Evolutionary conservation across 441 rosid genomes (phyloP), one percentile per base, ranked within the genome.

Genomic region (Populus trichocarpa): DNA sequence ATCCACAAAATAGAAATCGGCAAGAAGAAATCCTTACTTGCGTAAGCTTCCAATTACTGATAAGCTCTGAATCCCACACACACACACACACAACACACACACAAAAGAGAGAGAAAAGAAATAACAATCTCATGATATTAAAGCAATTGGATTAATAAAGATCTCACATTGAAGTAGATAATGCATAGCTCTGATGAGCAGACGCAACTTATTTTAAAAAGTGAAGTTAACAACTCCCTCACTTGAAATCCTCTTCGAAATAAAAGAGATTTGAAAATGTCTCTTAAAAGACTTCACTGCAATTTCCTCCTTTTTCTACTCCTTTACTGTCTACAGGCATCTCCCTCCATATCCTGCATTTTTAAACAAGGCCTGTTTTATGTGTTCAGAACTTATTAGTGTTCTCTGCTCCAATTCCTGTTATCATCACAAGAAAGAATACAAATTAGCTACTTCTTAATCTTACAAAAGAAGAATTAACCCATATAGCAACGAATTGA

Each of bases 281-380:
- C 61, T 69, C 67, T 30, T 28, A 40, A 28, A 32, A 57, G 71
- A 64, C 42, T 74, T 65, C 71, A 76, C 68, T 53, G 66, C 22
- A 65, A 70, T 46, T 75, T 81, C 71, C 70, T 71, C 23, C 65
- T 8, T 32, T 70, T 42, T 76, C 23, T 40, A 14, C 35, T 59
- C 7, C 30, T 70, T 75, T 30, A 28, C 61, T 72, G 28, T 75
- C 85, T 87, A 94, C 86, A 87, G 71, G 78, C 97, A 89, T 84
- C 86, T 90, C 81, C 97, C 97, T 82, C 92, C 98, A 82, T 93
- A 95, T 75, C 96, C 97, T 79, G 97, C 97, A 84, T 87, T 91
- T 85, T 88, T 84, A 84, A 93, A 89, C 70, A 95, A 79, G 74
- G 91, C 91, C 85, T 93, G 93, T 84, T 91, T 93, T 81, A 93